Conservation (phyloP, 2,329 filamentous ascomycete genomes). For the Fusarium equiseti region DNA sequence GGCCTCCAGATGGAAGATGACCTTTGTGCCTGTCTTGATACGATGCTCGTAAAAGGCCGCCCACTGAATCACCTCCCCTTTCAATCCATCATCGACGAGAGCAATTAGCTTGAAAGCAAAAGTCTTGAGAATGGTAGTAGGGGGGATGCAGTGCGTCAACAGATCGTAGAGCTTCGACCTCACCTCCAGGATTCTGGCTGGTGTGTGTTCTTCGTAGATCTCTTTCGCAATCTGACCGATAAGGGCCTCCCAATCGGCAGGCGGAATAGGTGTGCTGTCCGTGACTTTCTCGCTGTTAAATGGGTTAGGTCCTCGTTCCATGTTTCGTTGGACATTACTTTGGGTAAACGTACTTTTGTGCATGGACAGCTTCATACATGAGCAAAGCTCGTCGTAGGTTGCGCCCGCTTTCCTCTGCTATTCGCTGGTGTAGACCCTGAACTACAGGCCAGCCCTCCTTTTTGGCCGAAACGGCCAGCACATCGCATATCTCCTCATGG, state of each 20-base stretch:
- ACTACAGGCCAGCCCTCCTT: constrained; percentile 87
- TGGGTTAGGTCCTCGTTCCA: constrained; percentile 47
- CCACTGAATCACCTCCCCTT: constrained; percentile 94
- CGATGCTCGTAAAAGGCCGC: constrained; percentile 97
- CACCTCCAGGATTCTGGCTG: constrained; percentile 86
- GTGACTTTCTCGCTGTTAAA: constrained; percentile 83
- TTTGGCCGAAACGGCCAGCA: constrained; percentile 76
- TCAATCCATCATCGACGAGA: constrained; percentile 88
- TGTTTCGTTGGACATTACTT: background rate
- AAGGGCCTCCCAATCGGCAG: constrained; percentile 96
- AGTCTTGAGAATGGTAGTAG: constrained; percentile 93
- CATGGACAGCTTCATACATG: constrained; percentile 98
- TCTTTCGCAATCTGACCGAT: constrained; percentile 91
- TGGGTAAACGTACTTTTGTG: constrained; percentile 82
- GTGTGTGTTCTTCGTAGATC: constrained; percentile 93
- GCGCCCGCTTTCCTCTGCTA: constrained; percentile 89
- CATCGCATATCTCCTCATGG: constrained; percentile 84
- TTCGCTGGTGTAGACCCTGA: constrained; percentile 81
- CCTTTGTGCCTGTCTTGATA: constrained; percentile 90
- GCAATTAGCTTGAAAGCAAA: constrained; percentile 93
- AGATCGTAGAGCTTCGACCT: constrained; percentile 97
- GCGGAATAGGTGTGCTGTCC: constrained; percentile 89
- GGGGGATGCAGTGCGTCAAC: constrained; percentile 95
- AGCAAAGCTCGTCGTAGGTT: constrained; percentile 90
- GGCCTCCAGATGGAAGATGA: constrained; percentile 97